Percentiles rank a stretch among this genome's conserved stretches.
phyloP scores from a whole-genome alignment of 352 stramenopile genomes.

The Phytophthora brassicae region DNA sequence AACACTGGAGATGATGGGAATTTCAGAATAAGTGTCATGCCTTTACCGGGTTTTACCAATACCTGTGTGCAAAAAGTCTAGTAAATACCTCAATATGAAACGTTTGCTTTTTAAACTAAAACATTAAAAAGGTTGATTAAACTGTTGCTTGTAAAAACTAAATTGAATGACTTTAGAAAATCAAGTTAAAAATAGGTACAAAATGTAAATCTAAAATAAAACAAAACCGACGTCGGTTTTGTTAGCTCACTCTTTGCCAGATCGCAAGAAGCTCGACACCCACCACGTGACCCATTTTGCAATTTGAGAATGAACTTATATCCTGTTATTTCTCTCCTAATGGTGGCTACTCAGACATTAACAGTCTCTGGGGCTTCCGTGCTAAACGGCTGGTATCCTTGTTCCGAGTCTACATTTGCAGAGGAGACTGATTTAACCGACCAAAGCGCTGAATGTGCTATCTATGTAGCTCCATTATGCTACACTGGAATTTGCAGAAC shows the following conservation, averaged over 20 bases:
- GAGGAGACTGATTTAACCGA: constrained; percentile 11
- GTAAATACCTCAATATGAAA: too few relatives aligned
- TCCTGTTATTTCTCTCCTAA: not conserved
- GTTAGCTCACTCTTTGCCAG: not conserved
- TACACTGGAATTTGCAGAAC: constrained; percentile 29
- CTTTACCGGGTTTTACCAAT: too few relatives aligned
- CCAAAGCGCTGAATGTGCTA: constrained; percentile 32
- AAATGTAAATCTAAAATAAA: too few relatives aligned
- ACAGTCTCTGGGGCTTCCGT: not conserved
- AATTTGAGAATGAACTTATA: constrained; percentile 4
- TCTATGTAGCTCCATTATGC: constrained; percentile 37
- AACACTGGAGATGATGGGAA: too few relatives aligned
- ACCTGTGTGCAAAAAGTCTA: too few relatives aligned
- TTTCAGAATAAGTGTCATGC: too few relatives aligned
- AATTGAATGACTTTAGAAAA: too few relatives aligned
- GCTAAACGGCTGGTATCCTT: constrained; percentile 39
- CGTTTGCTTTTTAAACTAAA: too few relatives aligned
- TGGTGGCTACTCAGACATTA: constrained; percentile 1
- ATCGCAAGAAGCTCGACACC: not conserved
- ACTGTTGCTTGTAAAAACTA: too few relatives aligned
- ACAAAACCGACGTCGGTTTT: not conserved
- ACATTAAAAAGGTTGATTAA: too few relatives aligned
- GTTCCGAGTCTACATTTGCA: constrained; percentile 29
- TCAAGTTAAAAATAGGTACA: too few relatives aligned
- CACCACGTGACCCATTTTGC: not conserved